A percentile compares a stretch with the other conserved stretches of the same genome.
phyloP scores from a whole-genome alignment of 306 rosid genomes.

The Cercis canadensis region DNA sequence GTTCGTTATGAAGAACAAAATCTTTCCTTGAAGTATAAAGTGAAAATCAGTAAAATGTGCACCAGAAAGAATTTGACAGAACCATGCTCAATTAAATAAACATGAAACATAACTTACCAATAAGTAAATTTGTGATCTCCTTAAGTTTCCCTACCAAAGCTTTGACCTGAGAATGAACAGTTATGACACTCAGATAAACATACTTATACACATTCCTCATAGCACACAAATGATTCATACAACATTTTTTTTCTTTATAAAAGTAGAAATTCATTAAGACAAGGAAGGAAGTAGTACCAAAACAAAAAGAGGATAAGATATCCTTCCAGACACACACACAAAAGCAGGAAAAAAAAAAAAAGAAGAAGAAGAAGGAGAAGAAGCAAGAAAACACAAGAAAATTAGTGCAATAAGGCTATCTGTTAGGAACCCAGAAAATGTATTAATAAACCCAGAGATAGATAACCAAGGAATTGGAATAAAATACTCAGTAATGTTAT shows the following conservation, averaged over 20 bases:
- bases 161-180: conserved; percentile 61
- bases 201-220: conserved; percentile 7
- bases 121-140: conserved; percentile 68
- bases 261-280: too few relatives aligned
- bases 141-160: conserved; percentile 68
- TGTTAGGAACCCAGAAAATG: too few relatives aligned
- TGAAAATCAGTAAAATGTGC: conserved; percentile 13
- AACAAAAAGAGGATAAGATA: too few relatives aligned
- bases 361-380: too few relatives aligned
- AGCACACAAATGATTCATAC: neutral
- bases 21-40: neutral
- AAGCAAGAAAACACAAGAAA: too few relatives aligned
- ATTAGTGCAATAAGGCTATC: too few relatives aligned
- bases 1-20: conserved; percentile 15
- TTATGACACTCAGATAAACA: conserved; percentile 27
- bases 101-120: conserved; percentile 67
- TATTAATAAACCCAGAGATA: too few relatives aligned
- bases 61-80: conserved; percentile 5
- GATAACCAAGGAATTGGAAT: too few relatives aligned
- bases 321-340: too few relatives aligned
- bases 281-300: too few relatives aligned
- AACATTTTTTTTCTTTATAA: neutral
- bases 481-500: too few relatives aligned
- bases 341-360: too few relatives aligned
- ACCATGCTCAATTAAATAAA: conserved; percentile 21